Evolutionary conservation across 805 yeast genomes (phyloP), one percentile per base, ranked within the genome.

Genomic region (Kuraishia borneana): DNA sequence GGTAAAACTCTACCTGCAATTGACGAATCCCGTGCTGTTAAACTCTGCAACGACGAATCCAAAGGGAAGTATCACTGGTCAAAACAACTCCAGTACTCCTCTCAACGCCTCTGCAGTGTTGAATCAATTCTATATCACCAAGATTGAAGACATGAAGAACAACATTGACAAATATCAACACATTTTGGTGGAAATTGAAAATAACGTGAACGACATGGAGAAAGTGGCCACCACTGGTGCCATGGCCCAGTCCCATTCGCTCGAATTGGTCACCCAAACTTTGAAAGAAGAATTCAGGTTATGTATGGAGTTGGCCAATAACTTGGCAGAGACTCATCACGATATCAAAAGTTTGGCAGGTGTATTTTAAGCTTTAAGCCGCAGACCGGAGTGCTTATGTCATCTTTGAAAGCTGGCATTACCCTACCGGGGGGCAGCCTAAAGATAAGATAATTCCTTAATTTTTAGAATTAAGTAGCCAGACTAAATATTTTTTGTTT

Each of bases 241-340:
- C 9, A 20, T 25, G 23, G 28, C 16, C 16, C 36, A 41, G 8
- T 49, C 48, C 21, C 46, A 54, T 40, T 68, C 68, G 0, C 44
- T 69, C 54, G 76, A 48, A 38, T 62, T 68, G 42, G 66, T 80
- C 19, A 70, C 78, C 12, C 66, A 68, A 32, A 76, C 83, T 0
- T 65, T 82, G 18, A 71, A 72, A 36, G 36, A 74, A 44, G 89
- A 81, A 53, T 81, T 77, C 49, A 62, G 63, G 30, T 57, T 81
- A 35, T 82, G 79, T 53, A 76, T 80, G 75, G 88, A 80, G 51
- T 62, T 78, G 30, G 79, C 88, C 32, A 83, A 80, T 50, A 68
- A 73, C 27, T 67, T 79, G 49, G 88, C 89, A 2, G 83, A 76
- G 43, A 53, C 79, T 27, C 89, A 81, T 53, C 75, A 70, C 42